Conservation (phyloP, 306 rosid species). For the Dalbergia cultrata region DNA sequence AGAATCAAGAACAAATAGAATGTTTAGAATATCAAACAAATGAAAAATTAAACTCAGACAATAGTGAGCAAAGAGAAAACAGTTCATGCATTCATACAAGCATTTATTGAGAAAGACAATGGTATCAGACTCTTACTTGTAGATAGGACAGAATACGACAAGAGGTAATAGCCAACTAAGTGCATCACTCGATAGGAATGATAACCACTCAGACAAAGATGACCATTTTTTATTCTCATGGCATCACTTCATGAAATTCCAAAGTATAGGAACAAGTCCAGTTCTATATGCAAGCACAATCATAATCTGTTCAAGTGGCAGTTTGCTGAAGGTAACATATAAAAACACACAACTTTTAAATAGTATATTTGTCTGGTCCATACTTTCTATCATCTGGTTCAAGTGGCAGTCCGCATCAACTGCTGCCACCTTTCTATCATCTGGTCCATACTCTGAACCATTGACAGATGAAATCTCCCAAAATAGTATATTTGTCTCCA, state of each 20-base stretch:
- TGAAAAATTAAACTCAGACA: conserved; percentile 9
- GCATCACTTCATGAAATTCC: conserved; percentile 85
- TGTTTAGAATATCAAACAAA: neutral
- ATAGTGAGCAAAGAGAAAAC: neutral
- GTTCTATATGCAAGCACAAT: conserved; percentile 88
- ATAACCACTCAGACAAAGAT: conserved; percentile 66
- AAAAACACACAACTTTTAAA: conserved; percentile 86
- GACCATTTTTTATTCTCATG: conserved; percentile 80
- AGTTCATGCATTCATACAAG: conserved; percentile 11
- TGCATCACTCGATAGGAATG: conserved; percentile 76
- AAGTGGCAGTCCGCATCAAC: conserved; percentile 82
- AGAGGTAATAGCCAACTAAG: conserved; percentile 91
- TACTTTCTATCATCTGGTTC: too few species aligned
- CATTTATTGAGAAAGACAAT: neutral
- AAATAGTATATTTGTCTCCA: conserved; percentile 77
- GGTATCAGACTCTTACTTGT: conserved; percentile 62
- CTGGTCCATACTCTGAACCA: conserved; percentile 58
- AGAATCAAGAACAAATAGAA: conserved; percentile 34
- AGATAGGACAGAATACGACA: conserved; percentile 89
- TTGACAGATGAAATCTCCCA: conserved; percentile 56
- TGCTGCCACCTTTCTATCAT: conserved; percentile 74
- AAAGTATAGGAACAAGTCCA: conserved; percentile 81
- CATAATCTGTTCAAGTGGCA: conserved; percentile 83
- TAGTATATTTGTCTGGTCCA: too few species aligned
- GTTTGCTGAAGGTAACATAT: conserved; percentile 71